Base-by-base conservation (phyloP, 108 stramenopile species). In the Stephanodiscus minutulus region DNA sequence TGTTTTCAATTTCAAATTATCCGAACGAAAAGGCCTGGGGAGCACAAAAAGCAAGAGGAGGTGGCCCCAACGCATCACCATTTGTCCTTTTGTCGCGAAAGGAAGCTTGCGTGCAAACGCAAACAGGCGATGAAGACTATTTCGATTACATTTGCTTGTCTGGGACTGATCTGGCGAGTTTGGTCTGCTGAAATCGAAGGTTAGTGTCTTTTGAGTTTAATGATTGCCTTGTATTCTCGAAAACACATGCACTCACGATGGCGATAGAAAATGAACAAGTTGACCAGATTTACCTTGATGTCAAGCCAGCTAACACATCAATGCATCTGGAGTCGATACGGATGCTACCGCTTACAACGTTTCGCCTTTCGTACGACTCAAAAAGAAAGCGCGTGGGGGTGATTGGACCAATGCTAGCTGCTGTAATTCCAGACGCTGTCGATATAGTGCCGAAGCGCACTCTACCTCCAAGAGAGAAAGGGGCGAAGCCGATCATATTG, bases 371-470 rank as follows among this genome's bases (percentile, higher is more conserved):
- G 5, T 66, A 77, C 28, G 70, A 64, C 59, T 52, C 74, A 12
- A 64, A 60, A 21, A 44, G 82, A 64, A 73, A 18, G 21, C 60
- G 81, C 49, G 54, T 82, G 29, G 82, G 82, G 13, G 44, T 78
- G 18, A 20, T 68, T 8, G 74, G 79, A 36, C 59, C 67, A 1
- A 73, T 74, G 7, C 59, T 85, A 20, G 76, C 77, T 21, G 64
- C 65, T 11, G 43, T 79, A 7, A 68, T 85, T 27, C 77, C 84
- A 43, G 84, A 82, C 61, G 84, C 81, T 1, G 84, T 85, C 10
- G 82, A 82, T 55, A 58, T 84, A 36, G 18, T 85, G 20, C 71
- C 84, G 5, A 71, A 72, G 31, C 78, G 81, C 49, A 76, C 78
- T 27, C 47, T 82, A 24, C 89, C 87, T 17, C 73, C 77, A 17